Evolutionary conservation across 2,329 filamentous ascomycete species (phyloP), one percentile per base, ranked within the genome.

Genomic region (Chaetomium sp.): DNA sequence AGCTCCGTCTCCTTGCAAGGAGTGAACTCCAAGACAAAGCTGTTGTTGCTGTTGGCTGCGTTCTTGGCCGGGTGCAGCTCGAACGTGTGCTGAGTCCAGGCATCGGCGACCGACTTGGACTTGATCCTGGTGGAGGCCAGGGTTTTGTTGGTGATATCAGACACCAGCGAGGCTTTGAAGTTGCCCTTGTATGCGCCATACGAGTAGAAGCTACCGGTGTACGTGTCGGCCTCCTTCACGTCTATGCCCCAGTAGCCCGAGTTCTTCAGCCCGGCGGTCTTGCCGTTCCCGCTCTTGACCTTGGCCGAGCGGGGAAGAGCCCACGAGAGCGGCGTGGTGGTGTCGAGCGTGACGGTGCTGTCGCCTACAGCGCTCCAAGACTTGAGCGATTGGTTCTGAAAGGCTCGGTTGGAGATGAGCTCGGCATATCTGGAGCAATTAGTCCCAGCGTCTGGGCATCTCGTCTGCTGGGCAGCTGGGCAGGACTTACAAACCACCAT

Each of bases 1-100:
- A 54, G 47, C 33, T 52, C 44, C 4, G 53, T 45, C 40, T 40
- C 6, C 4, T n/a, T 11, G 14, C 46, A 10, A 8, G 37, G 11
- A 10, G 35, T 9, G 38, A 43, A 49, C 40, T 54, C 41, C 27
- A 54, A 9, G 27, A 45, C 47, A 32, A 54, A 54, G 46, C 40
- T 54, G 53, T 54, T 54, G 47, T 50, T 54, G 47, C 43, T 50
- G 47, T 54, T 50, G 3, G 47, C 38, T 9, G 53, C 53, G 47
- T 19, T 38, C 53, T 46, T 50, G 35, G 41, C 40, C 47, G 53
- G 53, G 10, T 8, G 40, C 11, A 54, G 19, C 41, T 49, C 36
- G 14, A 38, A 50, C 46, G n/a, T n/a, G 47, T 50, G 53, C 46
- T 54, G 10, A 14, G 46, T 54, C 46, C 47, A 54, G 19, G 40